These are phyloP conservation scores for Scheffersomyces illinoinensis DNA, from an alignment of 1,139 yeast species.

Conservation along the genomic window DNA sequence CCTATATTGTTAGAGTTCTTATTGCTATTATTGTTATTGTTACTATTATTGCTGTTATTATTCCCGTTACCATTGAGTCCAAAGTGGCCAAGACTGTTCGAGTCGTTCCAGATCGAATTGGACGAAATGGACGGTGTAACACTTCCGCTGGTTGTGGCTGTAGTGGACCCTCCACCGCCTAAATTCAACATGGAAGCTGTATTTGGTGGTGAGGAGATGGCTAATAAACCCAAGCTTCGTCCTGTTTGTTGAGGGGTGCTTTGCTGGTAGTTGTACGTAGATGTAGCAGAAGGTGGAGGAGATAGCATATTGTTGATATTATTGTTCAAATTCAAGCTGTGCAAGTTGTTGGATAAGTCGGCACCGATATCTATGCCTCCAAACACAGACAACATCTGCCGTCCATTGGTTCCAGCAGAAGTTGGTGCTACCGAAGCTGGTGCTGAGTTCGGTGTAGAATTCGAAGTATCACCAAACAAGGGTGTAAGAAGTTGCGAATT, in stretches of 20 bases:
- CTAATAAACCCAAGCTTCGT: background rate
- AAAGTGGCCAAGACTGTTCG: background rate
- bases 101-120: conserved; percentile 13
- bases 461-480: background rate
- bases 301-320: background rate
- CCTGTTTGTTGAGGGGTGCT: background rate
- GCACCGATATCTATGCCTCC: background rate
- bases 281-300: background rate
- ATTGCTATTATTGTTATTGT: conserved; percentile 8
- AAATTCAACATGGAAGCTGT: background rate
- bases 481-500: background rate
- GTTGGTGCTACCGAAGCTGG: background rate
- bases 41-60: background rate
- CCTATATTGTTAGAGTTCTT: conserved; percentile 4
- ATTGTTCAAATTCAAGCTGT: conserved; percentile 3
- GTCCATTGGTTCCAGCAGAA: background rate
- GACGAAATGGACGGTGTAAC: conserved; percentile 10
- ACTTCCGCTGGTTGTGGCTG: conserved; percentile 4
- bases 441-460: background rate
- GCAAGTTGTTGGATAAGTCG: conserved; percentile 5
- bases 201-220: background rate
- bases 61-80: background rate
- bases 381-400: background rate
- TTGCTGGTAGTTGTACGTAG: background rate
- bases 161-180: background rate